Evolutionary conservation across 1,139 yeast species (phyloP).

Genomic region (Pichia sp.): DNA sequence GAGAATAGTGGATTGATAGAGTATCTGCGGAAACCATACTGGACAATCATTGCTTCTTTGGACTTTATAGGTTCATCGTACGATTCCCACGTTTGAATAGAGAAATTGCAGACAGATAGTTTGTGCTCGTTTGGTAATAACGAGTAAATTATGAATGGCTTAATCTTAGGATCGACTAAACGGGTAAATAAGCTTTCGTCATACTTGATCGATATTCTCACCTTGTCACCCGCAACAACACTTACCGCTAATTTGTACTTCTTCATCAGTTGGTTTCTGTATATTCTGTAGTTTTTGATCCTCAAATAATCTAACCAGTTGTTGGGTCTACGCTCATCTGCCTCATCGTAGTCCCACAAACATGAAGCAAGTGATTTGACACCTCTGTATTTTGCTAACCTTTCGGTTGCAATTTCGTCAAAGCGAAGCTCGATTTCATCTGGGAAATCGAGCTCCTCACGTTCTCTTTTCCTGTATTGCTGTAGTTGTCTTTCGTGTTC

Average conservation of each 20-base stretch:
- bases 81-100: conserved; percentile 85
- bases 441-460: conserved; percentile 89
- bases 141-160: conserved; percentile 66
- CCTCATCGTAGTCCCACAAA: conserved; percentile 85
- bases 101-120: conserved; percentile 74
- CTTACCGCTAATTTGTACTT: conserved; percentile 56
- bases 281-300: conserved; percentile 72
- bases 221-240: conserved; percentile 62
- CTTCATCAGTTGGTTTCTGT: conserved; percentile 66
- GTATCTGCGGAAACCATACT: conserved; percentile 90
- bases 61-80: conserved; percentile 80
- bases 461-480: conserved; percentile 63
- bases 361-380: conserved; percentile 76
- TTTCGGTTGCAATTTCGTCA: conserved; percentile 66
- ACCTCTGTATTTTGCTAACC: conserved; percentile 77
- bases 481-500: conserved; percentile 78
- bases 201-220: conserved; percentile 58
- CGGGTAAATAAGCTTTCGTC: conserved; percentile 49
- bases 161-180: conserved; percentile 36
- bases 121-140: conserved; percentile 84
- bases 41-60: conserved; percentile 73
- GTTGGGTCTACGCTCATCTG: conserved; percentile 64
- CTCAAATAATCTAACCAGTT: conserved; percentile 76
- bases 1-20: conserved; percentile 82
- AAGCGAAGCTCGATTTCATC: conserved; percentile 91